Conservation (phyloP, 306 rosid species). For the Phaseolus lunatus region DNA sequence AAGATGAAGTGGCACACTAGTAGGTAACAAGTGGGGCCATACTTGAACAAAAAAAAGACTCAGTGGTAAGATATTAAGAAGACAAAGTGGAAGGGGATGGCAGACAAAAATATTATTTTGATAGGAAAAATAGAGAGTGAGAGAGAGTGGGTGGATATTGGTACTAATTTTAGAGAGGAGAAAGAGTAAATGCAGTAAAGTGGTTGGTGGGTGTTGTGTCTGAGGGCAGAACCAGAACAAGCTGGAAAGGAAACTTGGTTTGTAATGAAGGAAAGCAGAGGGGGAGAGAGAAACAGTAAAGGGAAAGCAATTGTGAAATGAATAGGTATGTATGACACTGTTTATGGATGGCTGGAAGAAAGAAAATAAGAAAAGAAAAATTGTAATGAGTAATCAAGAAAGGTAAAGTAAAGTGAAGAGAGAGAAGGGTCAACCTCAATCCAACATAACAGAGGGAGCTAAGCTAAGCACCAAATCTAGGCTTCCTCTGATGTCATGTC, state of each 20-base stretch:
- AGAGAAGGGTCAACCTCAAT: constrained; percentile 54
- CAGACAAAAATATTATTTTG: constrained; percentile 70
- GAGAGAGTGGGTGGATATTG: constrained; percentile 13
- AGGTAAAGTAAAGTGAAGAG: constrained; percentile 43
- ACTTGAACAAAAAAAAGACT: constrained; percentile 35
- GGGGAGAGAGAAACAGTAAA: constrained; percentile 56
- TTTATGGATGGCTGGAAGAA: constrained; percentile 20
- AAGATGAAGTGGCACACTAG: constrained; percentile 49
- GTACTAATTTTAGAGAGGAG: constrained; percentile 43
- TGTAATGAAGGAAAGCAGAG: constrained; percentile 76
- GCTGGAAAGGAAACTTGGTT: constrained; percentile 81
- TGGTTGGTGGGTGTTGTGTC: constrained; percentile 67
- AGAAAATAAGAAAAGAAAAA: neutral
- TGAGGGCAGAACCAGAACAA: constrained; percentile 60
- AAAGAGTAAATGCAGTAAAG: constrained; percentile 56
- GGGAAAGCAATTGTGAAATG: constrained; percentile 58
- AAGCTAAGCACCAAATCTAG: constrained; percentile 56
- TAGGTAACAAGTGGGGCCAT: constrained; percentile 53
- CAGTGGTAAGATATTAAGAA: constrained; percentile 14
- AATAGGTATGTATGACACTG: constrained; percentile 4
- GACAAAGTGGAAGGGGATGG: constrained; percentile 50
- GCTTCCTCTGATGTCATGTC: constrained; percentile 45
- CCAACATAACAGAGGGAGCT: constrained; percentile 39
- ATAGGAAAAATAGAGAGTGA: constrained; percentile 43
- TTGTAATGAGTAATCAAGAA: constrained; percentile 47